Percentiles rank a stretch among this genome's conserved stretches.
Evolutionary conservation across 768 basidiomycete genomes (phyloP).

Genomic region (Chlorophyllum brunneum): DNA sequence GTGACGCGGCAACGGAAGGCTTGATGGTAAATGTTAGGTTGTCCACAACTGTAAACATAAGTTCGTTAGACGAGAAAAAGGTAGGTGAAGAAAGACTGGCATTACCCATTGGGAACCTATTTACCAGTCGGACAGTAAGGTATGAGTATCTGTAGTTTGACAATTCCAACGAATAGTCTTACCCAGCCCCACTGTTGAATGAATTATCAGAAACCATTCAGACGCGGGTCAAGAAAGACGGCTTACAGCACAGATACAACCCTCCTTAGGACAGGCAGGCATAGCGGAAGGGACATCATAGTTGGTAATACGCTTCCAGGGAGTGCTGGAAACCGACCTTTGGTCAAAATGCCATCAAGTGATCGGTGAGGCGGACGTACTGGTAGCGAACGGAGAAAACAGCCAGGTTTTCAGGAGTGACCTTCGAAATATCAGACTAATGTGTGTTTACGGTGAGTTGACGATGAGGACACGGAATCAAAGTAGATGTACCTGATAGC

Average conservation of each 20-base stretch:
- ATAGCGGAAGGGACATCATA: constrained; percentile 47
- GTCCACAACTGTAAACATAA: constrained; percentile 36
- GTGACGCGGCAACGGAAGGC: constrained; percentile 49
- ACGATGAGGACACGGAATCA: neutral
- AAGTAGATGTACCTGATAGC: constrained; percentile 36
- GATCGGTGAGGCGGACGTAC: constrained; percentile 26
- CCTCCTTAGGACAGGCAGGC: constrained; percentile 46
- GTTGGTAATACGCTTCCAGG: constrained; percentile 44
- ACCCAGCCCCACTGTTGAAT: constrained; percentile 50
- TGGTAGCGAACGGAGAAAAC: constrained; percentile 50
- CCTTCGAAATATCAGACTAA: constrained; percentile 43
- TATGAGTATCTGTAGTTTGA: neutral
- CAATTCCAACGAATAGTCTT: constrained; percentile 12
- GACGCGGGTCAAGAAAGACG: constrained; percentile 19
- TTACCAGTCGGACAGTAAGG: neutral
- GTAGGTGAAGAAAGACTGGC: neutral
- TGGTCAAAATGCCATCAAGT: neutral
- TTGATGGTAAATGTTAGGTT: constrained; percentile 49
- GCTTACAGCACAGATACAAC: constrained; percentile 52
- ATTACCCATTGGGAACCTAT: constrained; percentile 39
- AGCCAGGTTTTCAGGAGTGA: constrained; percentile 44
- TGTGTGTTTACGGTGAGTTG: neutral
- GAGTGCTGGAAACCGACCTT: constrained; percentile 31
- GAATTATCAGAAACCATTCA: neutral
- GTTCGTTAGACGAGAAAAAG: neutral